Conservation (phyloP, 768 basidiomycete species). For the Agaricus blazei region DNA sequence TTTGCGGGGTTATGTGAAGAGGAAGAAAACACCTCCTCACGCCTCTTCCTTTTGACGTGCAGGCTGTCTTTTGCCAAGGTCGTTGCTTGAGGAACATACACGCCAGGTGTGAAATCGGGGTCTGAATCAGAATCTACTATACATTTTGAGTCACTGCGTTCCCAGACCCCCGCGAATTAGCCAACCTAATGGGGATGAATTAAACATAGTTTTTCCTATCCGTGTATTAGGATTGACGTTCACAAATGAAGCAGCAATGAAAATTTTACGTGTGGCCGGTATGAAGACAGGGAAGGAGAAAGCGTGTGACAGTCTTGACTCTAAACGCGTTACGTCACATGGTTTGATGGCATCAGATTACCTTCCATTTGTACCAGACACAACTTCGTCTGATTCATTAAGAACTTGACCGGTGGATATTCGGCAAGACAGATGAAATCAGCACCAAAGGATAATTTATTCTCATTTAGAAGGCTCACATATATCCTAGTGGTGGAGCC, state of each 20-base stretch:
- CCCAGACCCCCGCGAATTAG: neutral
- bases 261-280: conserved; percentile 23
- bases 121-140: conserved; percentile 41
- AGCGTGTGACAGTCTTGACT: neutral
- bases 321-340: conserved; percentile 1
- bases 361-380: neutral
- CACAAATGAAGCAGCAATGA: neutral
- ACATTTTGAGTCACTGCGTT: neutral
- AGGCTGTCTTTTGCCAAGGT: conserved; percentile 22
- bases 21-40: neutral
- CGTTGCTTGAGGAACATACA: conserved; percentile 26
- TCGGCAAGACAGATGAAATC: no score
- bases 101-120: conserved; percentile 42
- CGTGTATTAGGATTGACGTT: conserved; percentile 2
- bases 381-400: no score
- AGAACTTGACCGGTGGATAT: no score
- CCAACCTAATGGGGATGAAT: conserved; percentile 32
- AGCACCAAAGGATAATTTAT: no score
- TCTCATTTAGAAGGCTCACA: no score
- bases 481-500: no score
- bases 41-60: conserved; percentile 11
- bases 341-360: neutral
- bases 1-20: neutral
- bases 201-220: conserved; percentile 27
- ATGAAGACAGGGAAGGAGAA: conserved; percentile 7